phyloP scores from a whole-genome alignment of 768 basidiomycete species.

The Agrocybe chaxingu region DNA sequence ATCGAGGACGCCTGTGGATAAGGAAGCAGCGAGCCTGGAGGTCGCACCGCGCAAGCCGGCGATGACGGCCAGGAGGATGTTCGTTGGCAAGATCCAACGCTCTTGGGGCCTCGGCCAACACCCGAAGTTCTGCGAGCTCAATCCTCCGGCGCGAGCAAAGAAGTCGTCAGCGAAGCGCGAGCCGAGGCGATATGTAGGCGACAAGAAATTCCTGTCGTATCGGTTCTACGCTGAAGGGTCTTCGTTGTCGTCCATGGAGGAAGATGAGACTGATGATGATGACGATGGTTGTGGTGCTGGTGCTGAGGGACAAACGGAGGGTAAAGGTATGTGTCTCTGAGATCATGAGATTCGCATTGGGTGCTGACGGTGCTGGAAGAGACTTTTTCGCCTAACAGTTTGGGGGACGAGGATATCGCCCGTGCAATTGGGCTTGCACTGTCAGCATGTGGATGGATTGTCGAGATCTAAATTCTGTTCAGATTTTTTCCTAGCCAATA shows the following conservation, averaged over 20 bases:
- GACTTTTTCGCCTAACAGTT: constrained; percentile 1
- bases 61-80: constrained; percentile 1
- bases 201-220: background rate
- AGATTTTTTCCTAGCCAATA: too few relatives aligned
- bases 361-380: background rate
- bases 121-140: constrained; percentile 7
- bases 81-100: constrained; percentile 11
- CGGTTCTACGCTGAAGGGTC: background rate
- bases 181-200: background rate
- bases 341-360: background rate
- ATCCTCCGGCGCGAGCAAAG: background rate
- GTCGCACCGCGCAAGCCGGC: background rate
- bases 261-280: background rate
- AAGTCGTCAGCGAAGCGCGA: background rate
- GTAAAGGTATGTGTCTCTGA: constrained; percentile 1
- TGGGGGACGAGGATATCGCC: constrained; percentile 5
- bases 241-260: constrained; percentile 1
- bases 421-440: background rate
- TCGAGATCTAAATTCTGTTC: too few relatives aligned
- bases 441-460: too few relatives aligned
- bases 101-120: constrained; percentile 11
- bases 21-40: constrained; percentile 45
- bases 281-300: background rate
- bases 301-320: background rate
- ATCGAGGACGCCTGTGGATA: constrained; percentile 66